phyloP scores from a whole-genome alignment of 2,329 filamentous ascomycete species.

The Remersonia thermophila region DNA sequence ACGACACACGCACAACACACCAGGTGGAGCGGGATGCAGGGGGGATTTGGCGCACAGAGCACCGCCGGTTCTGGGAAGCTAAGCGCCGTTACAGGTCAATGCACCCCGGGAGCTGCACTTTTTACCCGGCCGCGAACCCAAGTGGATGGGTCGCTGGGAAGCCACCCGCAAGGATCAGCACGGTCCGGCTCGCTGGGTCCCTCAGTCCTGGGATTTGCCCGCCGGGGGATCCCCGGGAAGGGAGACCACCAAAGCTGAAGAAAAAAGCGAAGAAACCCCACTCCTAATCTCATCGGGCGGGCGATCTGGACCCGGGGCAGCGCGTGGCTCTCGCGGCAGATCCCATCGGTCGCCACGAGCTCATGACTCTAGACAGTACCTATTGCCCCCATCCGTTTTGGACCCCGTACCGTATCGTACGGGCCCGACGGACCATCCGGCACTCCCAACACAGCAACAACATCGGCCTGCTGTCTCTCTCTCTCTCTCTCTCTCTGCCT shows the following conservation, averaged over 20 bases:
- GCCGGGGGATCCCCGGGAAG: not conserved
- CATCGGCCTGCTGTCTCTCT: no score
- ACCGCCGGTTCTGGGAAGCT: slow-evolving; percentile 3
- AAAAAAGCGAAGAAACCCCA: not conserved
- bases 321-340: no score
- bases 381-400: no score
- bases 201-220: not conserved
- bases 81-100: slow-evolving; percentile 12
- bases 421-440: no score
- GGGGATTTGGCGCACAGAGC: slow-evolving; percentile 2
- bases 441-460: no score
- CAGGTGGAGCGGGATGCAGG: slow-evolving; percentile 1
- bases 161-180: slow-evolving; percentile 18
- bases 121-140: slow-evolving; percentile 18
- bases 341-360: not conserved
- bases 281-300: not conserved
- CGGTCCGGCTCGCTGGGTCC: slow-evolving; percentile 13
- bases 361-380: not conserved
- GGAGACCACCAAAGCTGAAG: slow-evolving; percentile 6
- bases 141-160: slow-evolving; percentile 16
- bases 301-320: no score
- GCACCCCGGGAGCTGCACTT: slow-evolving; percentile 14
- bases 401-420: no score
- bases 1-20: no score
- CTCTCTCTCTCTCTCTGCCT: no score